Evolutionary conservation across 2,329 filamentous ascomycete species (phyloP).

Genomic region (Botrytis galanthina): DNA sequence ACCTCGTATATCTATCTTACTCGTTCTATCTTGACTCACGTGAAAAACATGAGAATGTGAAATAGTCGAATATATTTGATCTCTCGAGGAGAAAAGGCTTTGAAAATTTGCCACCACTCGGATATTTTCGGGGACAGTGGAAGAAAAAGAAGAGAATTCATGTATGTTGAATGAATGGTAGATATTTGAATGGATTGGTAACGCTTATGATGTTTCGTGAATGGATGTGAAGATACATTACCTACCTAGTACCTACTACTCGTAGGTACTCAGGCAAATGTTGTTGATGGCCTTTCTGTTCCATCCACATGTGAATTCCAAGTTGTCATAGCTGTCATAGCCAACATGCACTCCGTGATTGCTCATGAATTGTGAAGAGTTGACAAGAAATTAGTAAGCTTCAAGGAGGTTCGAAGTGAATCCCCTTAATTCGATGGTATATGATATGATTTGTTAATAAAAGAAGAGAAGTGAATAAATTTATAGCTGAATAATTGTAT

Average conservation of each 20-base stretch:
- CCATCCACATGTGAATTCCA: neutral
- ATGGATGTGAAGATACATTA: neutral
- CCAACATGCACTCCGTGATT: neutral
- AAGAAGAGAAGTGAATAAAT: neutral
- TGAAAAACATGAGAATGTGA: neutral
- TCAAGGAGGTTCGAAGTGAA: neutral
- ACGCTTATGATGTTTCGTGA: neutral
- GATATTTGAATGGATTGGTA: neutral
- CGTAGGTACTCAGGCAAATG: neutral
- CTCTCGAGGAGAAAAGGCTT: neutral
- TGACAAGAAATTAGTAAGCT: neutral
- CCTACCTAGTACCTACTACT: too few species aligned
- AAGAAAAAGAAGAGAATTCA: neutral
- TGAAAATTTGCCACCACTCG: conserved; percentile 7
- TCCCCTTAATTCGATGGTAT: neutral
- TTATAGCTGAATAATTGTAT: too few species aligned
- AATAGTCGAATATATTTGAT: neutral
- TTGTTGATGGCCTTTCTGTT: neutral
- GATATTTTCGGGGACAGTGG: neutral
- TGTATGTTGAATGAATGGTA: neutral
- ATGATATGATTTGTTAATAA: neutral
- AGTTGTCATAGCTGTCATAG: neutral
- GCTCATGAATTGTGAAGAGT: neutral
- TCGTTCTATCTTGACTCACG: neutral
- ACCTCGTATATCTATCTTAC: neutral